Evolutionary conservation across 2,329 filamentous ascomycete genomes (phyloP).

Genomic region (Arthrobotrys megalospora): DNA sequence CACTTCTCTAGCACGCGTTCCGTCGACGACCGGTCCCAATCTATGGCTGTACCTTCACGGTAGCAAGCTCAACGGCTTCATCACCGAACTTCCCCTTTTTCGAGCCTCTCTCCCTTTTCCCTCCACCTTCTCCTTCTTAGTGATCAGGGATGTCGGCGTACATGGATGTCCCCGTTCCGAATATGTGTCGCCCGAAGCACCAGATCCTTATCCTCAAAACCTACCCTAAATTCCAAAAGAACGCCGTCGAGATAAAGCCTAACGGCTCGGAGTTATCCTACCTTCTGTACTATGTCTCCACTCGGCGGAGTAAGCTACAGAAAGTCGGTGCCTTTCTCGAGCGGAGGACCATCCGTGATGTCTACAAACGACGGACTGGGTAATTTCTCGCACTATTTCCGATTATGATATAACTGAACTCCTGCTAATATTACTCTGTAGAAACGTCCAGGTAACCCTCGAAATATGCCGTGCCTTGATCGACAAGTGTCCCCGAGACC

Average conservation of each 20-base stretch:
- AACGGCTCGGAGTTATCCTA: slow-evolving; percentile 98
- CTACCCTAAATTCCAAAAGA: slow-evolving; percentile 93
- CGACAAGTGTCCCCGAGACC: slow-evolving; percentile 90
- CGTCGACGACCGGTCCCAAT: slow-evolving; percentile 13
- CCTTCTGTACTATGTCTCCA: slow-evolving; percentile 95
- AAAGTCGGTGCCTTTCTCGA: slow-evolving; percentile 96
- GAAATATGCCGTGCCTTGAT: slow-evolving; percentile 92
- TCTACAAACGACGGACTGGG: slow-evolving; percentile 90
- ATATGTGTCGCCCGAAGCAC: slow-evolving; percentile 82
- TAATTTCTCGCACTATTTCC: slow-evolving; percentile 67
- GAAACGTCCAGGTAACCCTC: slow-evolving; percentile 93
- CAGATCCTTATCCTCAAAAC: slow-evolving; percentile 96
- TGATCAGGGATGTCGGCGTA: slow-evolving; percentile 57
- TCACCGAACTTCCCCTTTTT: not conserved
- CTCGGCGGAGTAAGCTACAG: slow-evolving; percentile 92
- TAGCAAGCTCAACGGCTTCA: slow-evolving; percentile 51
- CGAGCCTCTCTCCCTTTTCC: not conserved
- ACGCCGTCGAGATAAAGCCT: slow-evolving; percentile 90
- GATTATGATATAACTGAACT: not conserved
- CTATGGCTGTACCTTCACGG: slow-evolving; percentile 44
- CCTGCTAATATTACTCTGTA: slow-evolving; percentile 67
- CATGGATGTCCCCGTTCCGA: slow-evolving; percentile 59
- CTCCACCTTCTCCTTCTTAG: slow-evolving; percentile 14
- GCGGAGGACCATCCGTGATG: slow-evolving; percentile 91
- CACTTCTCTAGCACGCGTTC: slow-evolving; percentile 36